Evolutionary conservation across 768 basidiomycete genomes (phyloP).

Genomic region (Lactarius vividus): DNA sequence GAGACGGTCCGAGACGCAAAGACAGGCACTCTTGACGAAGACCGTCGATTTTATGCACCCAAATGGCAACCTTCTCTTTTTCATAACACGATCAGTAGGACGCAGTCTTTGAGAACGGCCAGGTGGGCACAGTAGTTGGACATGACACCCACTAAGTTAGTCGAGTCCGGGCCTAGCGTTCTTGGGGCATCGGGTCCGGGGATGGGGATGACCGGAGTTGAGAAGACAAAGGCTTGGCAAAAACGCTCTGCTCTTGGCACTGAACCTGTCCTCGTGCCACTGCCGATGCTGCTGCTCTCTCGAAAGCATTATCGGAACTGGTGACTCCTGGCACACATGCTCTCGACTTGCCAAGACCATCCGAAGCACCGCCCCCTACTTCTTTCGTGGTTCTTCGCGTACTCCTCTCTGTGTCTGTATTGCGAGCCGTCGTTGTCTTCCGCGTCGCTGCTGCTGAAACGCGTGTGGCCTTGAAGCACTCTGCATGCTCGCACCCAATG

Average conservation of each 20-base stretch:
- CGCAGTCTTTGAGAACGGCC: conserved; percentile 75
- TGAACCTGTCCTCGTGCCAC: not conserved
- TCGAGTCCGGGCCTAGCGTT: not conserved
- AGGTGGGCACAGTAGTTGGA: conserved; percentile 78
- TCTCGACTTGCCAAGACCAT: not conserved
- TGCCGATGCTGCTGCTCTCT: not conserved
- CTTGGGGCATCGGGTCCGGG: not conserved
- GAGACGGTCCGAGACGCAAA: conserved; percentile 56
- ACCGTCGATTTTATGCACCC: conserved; percentile 73
- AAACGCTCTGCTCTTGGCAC: not conserved
- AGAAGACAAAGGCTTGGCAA: not conserved
- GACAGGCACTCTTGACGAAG: conserved; percentile 79
- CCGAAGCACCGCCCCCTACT: not conserved
- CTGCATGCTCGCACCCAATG: not conserved
- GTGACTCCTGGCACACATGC: not conserved
- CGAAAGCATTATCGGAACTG: not conserved
- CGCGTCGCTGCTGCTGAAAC: not conserved
- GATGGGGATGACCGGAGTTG: not conserved
- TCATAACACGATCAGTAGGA: conserved; percentile 83
- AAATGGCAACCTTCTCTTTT: conserved; percentile 74
- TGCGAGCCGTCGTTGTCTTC: not conserved
- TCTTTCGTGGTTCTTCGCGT: not conserved
- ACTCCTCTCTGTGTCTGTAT: not conserved
- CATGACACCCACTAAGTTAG: conserved; percentile 48
- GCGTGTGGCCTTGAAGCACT: not conserved